These are phyloP conservation scores for Aspergillus ochraceus DNA, from an alignment of 2,329 filamentous ascomycete genomes.

Conservation along the genomic window DNA sequence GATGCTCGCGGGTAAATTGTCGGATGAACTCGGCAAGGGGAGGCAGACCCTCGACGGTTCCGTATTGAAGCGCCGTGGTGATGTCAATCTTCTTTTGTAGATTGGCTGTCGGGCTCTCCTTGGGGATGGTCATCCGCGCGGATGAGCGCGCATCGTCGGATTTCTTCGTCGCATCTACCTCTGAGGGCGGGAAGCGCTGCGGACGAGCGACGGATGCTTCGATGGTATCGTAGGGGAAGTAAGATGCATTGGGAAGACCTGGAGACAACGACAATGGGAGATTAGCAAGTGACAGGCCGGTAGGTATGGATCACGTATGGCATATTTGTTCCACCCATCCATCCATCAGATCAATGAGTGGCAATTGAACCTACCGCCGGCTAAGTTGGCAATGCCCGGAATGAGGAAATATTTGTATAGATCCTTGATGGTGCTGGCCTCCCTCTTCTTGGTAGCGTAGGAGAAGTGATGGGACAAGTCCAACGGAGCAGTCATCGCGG, in stretches of 20 bases:
- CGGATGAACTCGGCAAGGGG: conserved; percentile 75
- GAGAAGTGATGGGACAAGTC: conserved; percentile 82
- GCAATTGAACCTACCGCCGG: conserved; percentile 50
- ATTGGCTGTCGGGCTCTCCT: conserved; percentile 60
- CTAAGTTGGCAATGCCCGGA: conserved; percentile 62
- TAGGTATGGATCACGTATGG: background rate
- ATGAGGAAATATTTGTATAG: conserved; percentile 83
- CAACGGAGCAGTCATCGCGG: conserved; percentile 50
- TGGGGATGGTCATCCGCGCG: conserved; percentile 70
- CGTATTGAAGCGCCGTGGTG: conserved; percentile 81
- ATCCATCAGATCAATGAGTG: background rate
- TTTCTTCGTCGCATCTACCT: conserved; percentile 44
- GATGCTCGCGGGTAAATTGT: conserved; percentile 71
- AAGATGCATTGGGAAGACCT: conserved; percentile 78
- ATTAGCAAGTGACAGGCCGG: background rate
- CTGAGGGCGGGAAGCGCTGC: conserved; percentile 70
- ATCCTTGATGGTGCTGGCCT: conserved; percentile 68
- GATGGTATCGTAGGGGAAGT: conserved; percentile 89
- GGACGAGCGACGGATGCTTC: conserved; percentile 77
- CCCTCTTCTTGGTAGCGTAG: conserved; percentile 63
- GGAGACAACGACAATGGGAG: conserved; percentile 1
- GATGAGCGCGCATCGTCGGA: conserved; percentile 35
- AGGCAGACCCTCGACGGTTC: conserved; percentile 77
- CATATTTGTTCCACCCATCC: too few species aligned
- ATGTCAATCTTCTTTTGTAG: conserved; percentile 73